These are phyloP conservation scores for Leccinum arenicola DNA, from an alignment of 768 basidiomycete genomes.

Conservation along the genomic window DNA sequence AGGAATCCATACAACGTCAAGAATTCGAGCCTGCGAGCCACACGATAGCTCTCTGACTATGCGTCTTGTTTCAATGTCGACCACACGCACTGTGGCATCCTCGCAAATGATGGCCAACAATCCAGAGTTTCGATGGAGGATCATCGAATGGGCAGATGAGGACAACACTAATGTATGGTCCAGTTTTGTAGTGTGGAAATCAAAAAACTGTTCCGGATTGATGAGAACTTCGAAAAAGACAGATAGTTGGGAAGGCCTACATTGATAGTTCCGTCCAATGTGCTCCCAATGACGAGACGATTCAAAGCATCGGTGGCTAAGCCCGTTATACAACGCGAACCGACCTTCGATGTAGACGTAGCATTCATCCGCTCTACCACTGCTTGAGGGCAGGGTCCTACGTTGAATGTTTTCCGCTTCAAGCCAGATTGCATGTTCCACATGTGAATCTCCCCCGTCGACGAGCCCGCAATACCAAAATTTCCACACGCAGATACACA, in stretches of 20 bases:
- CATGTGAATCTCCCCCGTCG: constrained; percentile 77
- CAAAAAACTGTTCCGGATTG: constrained; percentile 71
- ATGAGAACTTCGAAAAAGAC: not conserved
- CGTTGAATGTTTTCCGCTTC: constrained; percentile 69
- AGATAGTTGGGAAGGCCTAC: constrained; percentile 43
- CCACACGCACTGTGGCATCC: constrained; percentile 77
- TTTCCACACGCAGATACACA: constrained; percentile 95
- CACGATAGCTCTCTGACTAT: constrained; percentile 81
- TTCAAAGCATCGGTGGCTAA: constrained; percentile 86
- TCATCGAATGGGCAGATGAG: constrained; percentile 65
- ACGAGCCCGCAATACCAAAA: constrained; percentile 84
- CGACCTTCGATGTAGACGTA: constrained; percentile 38
- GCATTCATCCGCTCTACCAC: constrained; percentile 43
- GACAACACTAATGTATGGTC: constrained; percentile 65
- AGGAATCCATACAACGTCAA: constrained; percentile 72
- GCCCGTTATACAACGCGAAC: constrained; percentile 68
- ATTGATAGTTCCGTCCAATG: constrained; percentile 85
- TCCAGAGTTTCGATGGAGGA: constrained; percentile 81
- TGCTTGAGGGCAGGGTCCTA: constrained; percentile 63
- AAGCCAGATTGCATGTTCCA: constrained; percentile 98
- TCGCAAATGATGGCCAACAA: constrained; percentile 83
- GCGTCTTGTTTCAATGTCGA: constrained; percentile 88
- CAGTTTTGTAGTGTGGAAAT: constrained; percentile 85
- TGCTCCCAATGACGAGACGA: constrained; percentile 74
- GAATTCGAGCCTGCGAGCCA: constrained; percentile 79